Base-by-base conservation (phyloP, 192 early-diverging fungal genomes). In the Backusella mclennaniae region DNA sequence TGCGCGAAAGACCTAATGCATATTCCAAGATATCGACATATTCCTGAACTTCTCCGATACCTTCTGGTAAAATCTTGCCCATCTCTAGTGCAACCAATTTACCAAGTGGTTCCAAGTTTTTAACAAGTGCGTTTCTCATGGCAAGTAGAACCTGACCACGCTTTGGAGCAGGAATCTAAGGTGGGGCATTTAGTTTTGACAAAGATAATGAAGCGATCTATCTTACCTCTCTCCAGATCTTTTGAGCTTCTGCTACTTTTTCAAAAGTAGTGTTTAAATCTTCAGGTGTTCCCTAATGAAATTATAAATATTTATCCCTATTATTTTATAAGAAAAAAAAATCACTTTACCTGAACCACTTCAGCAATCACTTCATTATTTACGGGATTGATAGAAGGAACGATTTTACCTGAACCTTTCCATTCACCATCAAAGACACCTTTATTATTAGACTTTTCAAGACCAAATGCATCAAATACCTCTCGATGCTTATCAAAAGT, bases 21-120 rank as follows among this genome's bases (percentile, higher is more conserved):
- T 92, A 96, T 77, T 98, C 97, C 33, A 92, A 90, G 69, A 98
- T 92, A 81, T 98, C 97, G 76, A 98, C 91, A 86, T 96, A 98
- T 85, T 98, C 97, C 78, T 98, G 97, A 38, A 98, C 91, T 77
- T 98, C 97, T 44, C 97, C 96, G 26, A 95, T 85, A 33, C 96
- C 97, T 82, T 98, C 97, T 15, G 95, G 89, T 70, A 93, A 73
- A 74, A 98, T 96, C 86, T 98, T 98, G 78, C 97, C 97, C 90
- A 98, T 95, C 84, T 98, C 96, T 53, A 97, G 82, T 14, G 95
- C 85, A 11, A 98, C 95, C 21, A 98, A 86, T 26, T 85, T 87
- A n/a, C 95, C 97, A 46, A 98, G 87, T 17, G 91, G 90, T 67
- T 93, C 84, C 69, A 92, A 90, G 73, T 95, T 90, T 15, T 83